phyloP scores from a whole-genome alignment of 75 land plant species.

The Selaginella moellendorffii region DNA sequence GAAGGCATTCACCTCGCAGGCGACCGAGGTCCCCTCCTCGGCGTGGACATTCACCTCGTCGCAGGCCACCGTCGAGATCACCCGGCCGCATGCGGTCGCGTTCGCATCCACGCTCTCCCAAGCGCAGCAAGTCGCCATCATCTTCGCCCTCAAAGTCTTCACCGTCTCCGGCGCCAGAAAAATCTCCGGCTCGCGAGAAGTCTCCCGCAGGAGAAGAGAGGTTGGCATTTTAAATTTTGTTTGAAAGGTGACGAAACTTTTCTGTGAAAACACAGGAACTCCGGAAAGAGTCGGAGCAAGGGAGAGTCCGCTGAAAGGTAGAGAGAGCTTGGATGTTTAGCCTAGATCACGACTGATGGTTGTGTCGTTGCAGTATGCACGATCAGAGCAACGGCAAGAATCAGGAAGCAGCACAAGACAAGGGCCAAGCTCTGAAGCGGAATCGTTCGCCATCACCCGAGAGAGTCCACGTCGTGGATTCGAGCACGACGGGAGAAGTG shows the following conservation, averaged over 20 bases:
- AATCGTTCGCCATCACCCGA: not conserved
- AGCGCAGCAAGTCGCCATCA: slow-evolving; percentile 4
- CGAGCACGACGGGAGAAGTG: not conserved
- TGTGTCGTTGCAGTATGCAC: not conserved
- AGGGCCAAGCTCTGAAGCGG: not conserved
- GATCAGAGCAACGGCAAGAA: not conserved
- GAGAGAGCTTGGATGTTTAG: not conserved
- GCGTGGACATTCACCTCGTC: not conserved
- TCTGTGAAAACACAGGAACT: too few relatives aligned
- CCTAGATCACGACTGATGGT: not conserved
- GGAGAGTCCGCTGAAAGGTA: too few relatives aligned
- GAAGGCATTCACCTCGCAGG: too few relatives aligned
- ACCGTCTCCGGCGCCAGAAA: slow-evolving; percentile 8
- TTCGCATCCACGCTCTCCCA: not conserved
- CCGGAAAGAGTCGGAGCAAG: too few relatives aligned
- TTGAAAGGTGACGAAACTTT: too few relatives aligned
- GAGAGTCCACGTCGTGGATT: not conserved
- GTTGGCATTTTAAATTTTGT: too few relatives aligned
- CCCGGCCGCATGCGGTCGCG: slow-evolving; percentile 16
- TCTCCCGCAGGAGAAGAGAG: not conserved
- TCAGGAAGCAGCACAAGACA: not conserved
- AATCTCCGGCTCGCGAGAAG: not conserved
- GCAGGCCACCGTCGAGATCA: slow-evolving; percentile 19
- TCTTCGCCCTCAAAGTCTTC: slow-evolving; percentile 6
- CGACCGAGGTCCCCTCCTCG: slow-evolving; percentile 15